Base-by-base conservation (phyloP, 2,329 filamentous ascomycete genomes). In the Dryadomyces quercivorus region DNA sequence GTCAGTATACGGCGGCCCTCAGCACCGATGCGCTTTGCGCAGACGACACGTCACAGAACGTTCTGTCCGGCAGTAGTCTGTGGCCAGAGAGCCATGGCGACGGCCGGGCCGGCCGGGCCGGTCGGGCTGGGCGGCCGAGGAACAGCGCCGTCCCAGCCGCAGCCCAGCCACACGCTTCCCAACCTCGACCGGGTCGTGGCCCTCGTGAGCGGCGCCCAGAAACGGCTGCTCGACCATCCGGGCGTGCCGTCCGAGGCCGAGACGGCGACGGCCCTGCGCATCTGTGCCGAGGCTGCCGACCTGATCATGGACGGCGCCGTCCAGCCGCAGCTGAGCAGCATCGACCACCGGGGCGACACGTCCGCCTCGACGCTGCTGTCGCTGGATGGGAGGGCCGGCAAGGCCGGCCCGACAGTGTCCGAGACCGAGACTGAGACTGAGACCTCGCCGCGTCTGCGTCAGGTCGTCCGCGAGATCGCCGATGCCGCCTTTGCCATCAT, bases 401-500 rank as follows among this genome's bases (percentile, higher is more conserved):
- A n/a, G n/a, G 12, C n/a, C 3, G 46, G 26, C 45, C 21, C 5
- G 10, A 16, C 5, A 48, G 44, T 15, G n/a, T n/a, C n/a, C 45
- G 5, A 26, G 21, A 50, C 34, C n/a, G 4, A 7, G 36, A 8
- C 36, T 13, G 18, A 40, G 7, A 13, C 26, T 18, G 20, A 21
- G 4, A 2, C 36, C 3, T 16, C 48, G 21, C 50, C 55, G 43
- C 58, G 57, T 13, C 48, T 77, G 47, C 67, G 67, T 57, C 70
- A 74, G 48, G 71, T 75, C 26, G 67, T 76, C 54, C 69, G 76
- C 61, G 72, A 70, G 60, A 73, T 84, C 55, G 82, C 81, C 21
- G 65, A 76, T 51, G 69, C 78, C 8, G 82, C 85, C n/a, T 86
- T 87, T 66, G 72, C 77, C 42, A 78, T 96, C 54, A 67, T 95